phyloP scores from a whole-genome alignment of 495 filamentous ascomycete genomes.

The Daldinia caldariorum region DNA sequence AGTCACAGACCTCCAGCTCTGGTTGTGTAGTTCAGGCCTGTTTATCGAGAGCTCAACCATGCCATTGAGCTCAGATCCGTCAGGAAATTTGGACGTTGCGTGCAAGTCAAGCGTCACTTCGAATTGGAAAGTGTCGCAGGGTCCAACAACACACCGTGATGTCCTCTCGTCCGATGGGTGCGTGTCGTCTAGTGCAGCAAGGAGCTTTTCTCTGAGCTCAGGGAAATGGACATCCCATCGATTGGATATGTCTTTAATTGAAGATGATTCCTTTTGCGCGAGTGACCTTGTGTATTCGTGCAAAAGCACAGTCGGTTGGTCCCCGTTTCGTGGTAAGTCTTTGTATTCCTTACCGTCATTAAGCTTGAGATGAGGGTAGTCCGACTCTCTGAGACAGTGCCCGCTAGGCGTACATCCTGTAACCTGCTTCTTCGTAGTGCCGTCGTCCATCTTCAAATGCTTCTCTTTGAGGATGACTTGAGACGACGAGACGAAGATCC shows the following conservation, averaged over 20 bases:
- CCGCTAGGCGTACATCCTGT: slow-evolving; percentile 47
- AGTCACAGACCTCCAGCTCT: slow-evolving; percentile 62
- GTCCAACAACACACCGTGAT: slow-evolving; percentile 46
- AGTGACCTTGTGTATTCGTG: slow-evolving; percentile 60
- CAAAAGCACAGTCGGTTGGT: slow-evolving; percentile 49
- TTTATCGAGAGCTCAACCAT: slow-evolving; percentile 61
- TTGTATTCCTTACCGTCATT: slow-evolving; percentile 55
- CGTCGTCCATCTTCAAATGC: slow-evolving; percentile 42
- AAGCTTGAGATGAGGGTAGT: slow-evolving; percentile 59
- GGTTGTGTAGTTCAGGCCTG: slow-evolving; percentile 52
- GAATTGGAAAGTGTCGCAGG: slow-evolving; percentile 65
- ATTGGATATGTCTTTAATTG: slow-evolving; percentile 52
- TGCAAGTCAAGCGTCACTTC: slow-evolving; percentile 59
- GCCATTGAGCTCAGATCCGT: slow-evolving; percentile 59
- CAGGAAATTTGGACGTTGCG: slow-evolving; percentile 56
- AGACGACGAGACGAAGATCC: slow-evolving; percentile 58
- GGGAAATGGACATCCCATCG: slow-evolving; percentile 57
- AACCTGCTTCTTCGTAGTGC: slow-evolving; percentile 46
- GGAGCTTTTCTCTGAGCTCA: slow-evolving; percentile 54
- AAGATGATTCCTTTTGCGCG: slow-evolving; percentile 54
- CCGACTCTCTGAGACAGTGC: slow-evolving; percentile 49
- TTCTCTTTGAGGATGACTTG: slow-evolving; percentile 52
- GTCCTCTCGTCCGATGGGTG: slow-evolving; percentile 47
- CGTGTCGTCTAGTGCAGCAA: slow-evolving; percentile 48
- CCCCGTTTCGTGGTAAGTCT: slow-evolving; percentile 45